A percentile compares a stretch with the other conserved stretches of the same genome.
phyloP scores from a whole-genome alignment of 306 rosid genomes.

The Lupinus albus region DNA sequence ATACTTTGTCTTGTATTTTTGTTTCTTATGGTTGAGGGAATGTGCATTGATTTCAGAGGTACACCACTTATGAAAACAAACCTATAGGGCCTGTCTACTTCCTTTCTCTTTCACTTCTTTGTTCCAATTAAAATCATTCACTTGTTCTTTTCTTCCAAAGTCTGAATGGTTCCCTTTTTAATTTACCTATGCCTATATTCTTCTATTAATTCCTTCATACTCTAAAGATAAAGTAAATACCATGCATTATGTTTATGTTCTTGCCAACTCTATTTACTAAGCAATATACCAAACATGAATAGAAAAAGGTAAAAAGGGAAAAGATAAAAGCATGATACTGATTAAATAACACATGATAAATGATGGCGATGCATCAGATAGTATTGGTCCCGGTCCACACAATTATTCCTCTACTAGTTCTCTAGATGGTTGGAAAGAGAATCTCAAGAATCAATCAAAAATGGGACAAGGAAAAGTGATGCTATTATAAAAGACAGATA shows the following conservation, averaged over 20 bases:
- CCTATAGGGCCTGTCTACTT: conserved; percentile 35
- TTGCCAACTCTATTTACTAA: conserved; percentile 15
- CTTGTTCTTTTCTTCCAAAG: conserved; percentile 28
- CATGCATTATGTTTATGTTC: background rate
- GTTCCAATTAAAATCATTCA: conserved; percentile 32
- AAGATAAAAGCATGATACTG: background rate
- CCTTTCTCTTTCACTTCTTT: conserved; percentile 25
- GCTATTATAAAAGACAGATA: background rate
- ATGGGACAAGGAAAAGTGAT: background rate
- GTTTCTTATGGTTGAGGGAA: conserved; percentile 63
- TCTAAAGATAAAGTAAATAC: conserved; percentile 17
- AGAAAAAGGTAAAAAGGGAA: background rate
- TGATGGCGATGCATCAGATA: too few relatives aligned
- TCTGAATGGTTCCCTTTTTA: conserved; percentile 22
- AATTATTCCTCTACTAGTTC: too few relatives aligned
- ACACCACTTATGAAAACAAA: conserved; percentile 39
- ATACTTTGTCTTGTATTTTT: conserved; percentile 63
- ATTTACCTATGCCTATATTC: conserved; percentile 36
- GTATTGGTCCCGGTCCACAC: too few relatives aligned
- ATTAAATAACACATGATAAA: too few relatives aligned
- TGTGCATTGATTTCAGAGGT: conserved; percentile 63
- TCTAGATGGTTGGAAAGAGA: background rate
- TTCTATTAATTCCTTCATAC: background rate
- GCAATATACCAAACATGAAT: conserved; percentile 3
- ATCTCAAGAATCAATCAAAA: conserved; percentile 18